A percentile compares a stretch with the other conserved stretches of the same genome.
Conservation (phyloP, 495 filamentous ascomycete genomes). For the Talaromyces wortmannii region DNA sequence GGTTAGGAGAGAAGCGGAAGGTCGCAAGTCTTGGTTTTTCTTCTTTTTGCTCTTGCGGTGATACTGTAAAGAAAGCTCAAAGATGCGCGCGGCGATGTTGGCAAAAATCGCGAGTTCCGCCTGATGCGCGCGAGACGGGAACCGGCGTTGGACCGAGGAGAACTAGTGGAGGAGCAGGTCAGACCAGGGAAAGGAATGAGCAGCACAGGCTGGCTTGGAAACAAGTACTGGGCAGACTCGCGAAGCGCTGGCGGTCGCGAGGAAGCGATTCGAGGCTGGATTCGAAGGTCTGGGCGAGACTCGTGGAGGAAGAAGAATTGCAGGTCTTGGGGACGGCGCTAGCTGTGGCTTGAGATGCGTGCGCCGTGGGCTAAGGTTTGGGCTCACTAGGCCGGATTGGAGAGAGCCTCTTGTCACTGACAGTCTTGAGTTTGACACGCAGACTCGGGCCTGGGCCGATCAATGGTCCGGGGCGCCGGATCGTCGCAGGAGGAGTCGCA, state of each 20-base stretch:
- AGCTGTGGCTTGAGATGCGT: constrained; percentile 20
- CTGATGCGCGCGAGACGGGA: constrained; percentile 10
- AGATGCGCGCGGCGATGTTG: neutral
- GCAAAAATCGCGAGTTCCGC: neutral
- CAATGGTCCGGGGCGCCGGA: no score
- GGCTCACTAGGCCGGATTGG: neutral
- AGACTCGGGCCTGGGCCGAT: no score
- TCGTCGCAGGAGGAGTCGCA: no score
- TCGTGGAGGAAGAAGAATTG: constrained; percentile 10
- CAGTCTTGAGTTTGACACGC: no score
- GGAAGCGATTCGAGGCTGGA: constrained; percentile 1
- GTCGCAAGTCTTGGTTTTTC: neutral
- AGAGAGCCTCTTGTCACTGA: no score
- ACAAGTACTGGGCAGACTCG: no score
- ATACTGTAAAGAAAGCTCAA: neutral
- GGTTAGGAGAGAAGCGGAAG: neutral
- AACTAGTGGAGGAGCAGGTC: constrained; percentile 13
- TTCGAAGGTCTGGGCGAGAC: constrained; percentile 4
- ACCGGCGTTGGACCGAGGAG: constrained; percentile 11
- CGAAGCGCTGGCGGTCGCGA: neutral
- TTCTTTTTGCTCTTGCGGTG: no score
- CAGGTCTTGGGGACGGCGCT: constrained; percentile 9
- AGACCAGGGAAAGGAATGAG: constrained; percentile 4
- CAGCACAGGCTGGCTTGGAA: no score
- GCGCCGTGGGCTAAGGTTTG: neutral